These are phyloP conservation scores for Scutellaria galericulata DNA, from an alignment of 257 asterid species.

Conservation along the genomic window DNA sequence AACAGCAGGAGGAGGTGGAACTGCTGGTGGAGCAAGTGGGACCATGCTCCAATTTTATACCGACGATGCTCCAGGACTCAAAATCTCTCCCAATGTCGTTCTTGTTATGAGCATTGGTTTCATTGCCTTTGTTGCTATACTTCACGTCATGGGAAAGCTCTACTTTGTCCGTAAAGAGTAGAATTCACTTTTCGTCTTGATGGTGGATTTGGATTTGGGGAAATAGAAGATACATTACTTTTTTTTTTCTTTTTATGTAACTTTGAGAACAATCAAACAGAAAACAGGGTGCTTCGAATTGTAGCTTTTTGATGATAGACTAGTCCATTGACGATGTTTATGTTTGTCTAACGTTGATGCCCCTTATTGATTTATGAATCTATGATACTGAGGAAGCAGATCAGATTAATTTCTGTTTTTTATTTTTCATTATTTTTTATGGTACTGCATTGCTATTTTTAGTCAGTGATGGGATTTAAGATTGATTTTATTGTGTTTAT, in stretches of 20 bases:
- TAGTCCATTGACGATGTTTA: background rate
- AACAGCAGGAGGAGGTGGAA: constrained; percentile 45
- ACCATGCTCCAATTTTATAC: constrained; percentile 74
- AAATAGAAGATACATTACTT: background rate
- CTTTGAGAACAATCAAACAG: constrained; percentile 2
- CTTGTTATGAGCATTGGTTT: constrained; percentile 76
- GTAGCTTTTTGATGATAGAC: constrained; percentile 12
- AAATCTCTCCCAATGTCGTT: constrained; percentile 67
- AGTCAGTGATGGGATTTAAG: background rate
- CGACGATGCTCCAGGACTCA: constrained; percentile 72
- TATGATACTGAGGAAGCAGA: background rate
- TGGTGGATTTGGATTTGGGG: constrained; percentile 9
- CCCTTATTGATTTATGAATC: background rate
- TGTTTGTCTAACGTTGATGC: background rate
- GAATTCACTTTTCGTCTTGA: constrained; percentile 5
- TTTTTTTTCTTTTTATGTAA: constrained; percentile 4
- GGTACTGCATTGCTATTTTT: background rate
- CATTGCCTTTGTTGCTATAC: constrained; percentile 68
- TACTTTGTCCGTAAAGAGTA: constrained; percentile 66
- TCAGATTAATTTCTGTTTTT: background rate
- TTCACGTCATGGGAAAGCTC: constrained; percentile 71
- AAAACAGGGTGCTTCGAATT: constrained; percentile 3
- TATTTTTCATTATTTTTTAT: background rate
- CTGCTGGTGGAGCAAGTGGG: constrained; percentile 61
- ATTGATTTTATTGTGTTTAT: no score